Evolutionary conservation across 2,329 filamentous ascomycete species (phyloP), one percentile per base, ranked within the genome.

Genomic region (Cercospora sesami): DNA sequence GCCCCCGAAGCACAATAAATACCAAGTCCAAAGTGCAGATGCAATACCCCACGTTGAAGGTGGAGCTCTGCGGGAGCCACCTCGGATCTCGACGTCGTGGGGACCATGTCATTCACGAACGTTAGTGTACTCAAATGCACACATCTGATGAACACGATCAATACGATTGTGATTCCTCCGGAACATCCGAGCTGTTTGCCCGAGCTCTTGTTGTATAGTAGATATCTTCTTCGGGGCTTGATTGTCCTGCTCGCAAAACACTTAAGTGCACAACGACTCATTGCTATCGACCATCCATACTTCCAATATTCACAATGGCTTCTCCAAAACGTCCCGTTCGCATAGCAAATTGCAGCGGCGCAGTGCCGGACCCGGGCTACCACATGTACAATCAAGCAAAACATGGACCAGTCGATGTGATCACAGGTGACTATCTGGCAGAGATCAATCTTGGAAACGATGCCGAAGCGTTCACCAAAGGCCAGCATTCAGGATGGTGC

Each of bases 371-470:
- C 65, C 73, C 73, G n/a, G 72, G 73, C 26, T 69, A 67, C 36
- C 72, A 73, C 18, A 73, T 75, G 72, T 69, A 72, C 67, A 75
- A 75, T 39, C 73, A 75, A 69, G 71, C 72, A 51, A 73, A 71
- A 48, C 71, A 74, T 55, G 73, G 73, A 5, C 69, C 68, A 3
- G 78, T 81, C n/a, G 84, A 86, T 71, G 82, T 86, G 36, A 85
- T 86, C 61, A 86, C 84, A 0, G 84, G 84, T 6, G 84, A 86
- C 68, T 86, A 84, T 64, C 78, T 85, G 21, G 23, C 71, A 68
- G 71, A 75, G 48, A 66, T 74, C 63, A 75, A 74, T 53, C 71
- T 73, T 12, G 73, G 66, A 66, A 76, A 70, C 66, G 73, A 76
- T 68, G 67, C 73, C 23, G 73, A 74, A 72, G 64, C 69, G 63